A percentile compares a stretch with the other conserved stretches of the same genome.
phyloP scores from a whole-genome alignment of 2,329 filamentous ascomycete genomes.

The Claviceps sp. region DNA sequence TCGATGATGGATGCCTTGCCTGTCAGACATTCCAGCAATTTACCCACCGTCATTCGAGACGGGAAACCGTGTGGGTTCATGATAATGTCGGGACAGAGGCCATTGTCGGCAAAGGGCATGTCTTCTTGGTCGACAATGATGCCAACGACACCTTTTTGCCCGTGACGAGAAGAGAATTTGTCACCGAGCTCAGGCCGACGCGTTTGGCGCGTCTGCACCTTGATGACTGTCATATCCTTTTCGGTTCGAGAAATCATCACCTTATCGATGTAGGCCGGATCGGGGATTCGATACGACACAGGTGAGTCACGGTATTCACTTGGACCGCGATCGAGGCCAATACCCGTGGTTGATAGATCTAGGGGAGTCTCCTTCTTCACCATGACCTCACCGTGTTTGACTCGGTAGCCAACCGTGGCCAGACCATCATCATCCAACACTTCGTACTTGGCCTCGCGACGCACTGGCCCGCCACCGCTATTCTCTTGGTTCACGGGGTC shows the following conservation, averaged over 20 bases:
- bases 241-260: constrained; percentile 88
- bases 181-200: constrained; percentile 88
- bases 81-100: constrained; percentile 94
- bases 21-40: constrained; percentile 87
- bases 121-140: constrained; percentile 96
- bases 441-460: constrained; percentile 52
- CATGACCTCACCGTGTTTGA: constrained; percentile 71
- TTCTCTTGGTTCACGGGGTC: constrained; percentile 36
- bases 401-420: constrained; percentile 69
- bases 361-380: constrained; percentile 80
- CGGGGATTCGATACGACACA: constrained; percentile 68
- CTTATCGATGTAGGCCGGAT: constrained; percentile 87
- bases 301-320: constrained; percentile 55
- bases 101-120: constrained; percentile 86
- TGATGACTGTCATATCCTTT: constrained; percentile 73
- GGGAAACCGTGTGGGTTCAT: constrained; percentile 99
- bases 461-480: constrained; percentile 45
- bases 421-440: constrained; percentile 77
- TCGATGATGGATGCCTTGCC: constrained; percentile 85
- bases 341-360: constrained; percentile 59
- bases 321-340: constrained; percentile 51
- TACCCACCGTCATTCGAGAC: constrained; percentile 97
- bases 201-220: constrained; percentile 93
- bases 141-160: constrained; percentile 93
- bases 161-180: constrained; percentile 97